These are phyloP conservation scores for Fusarium globosum DNA, from an alignment of 2,329 filamentous ascomycete genomes.

Conservation along the genomic window DNA sequence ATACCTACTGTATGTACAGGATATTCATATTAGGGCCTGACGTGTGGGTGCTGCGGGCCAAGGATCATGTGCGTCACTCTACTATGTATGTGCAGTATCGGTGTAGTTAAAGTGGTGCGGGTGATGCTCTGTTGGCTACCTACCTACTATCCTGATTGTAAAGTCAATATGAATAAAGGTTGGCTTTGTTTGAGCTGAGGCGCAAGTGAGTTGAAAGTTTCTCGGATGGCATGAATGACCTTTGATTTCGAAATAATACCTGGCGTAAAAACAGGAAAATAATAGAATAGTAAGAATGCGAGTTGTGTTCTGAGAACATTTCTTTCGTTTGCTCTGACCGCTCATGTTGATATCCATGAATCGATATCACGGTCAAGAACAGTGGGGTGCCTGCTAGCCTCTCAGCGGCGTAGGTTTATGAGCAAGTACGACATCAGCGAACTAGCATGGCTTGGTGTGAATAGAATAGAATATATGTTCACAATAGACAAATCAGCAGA, in stretches of 20 bases:
- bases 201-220: neutral
- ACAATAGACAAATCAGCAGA: neutral
- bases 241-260: neutral
- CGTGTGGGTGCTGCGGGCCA: conserved; percentile 44
- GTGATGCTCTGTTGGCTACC: conserved; percentile 13
- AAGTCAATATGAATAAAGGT: conserved; percentile 4
- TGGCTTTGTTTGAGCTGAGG: neutral
- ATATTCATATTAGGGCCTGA: conserved; percentile 45
- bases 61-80: conserved; percentile 38
- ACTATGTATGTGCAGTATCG: conserved; percentile 20
- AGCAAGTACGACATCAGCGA: conserved; percentile 15
- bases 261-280: neutral
- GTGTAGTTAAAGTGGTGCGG: conserved; percentile 36
- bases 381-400: conserved; percentile 24
- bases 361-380: conserved; percentile 13
- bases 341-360: conserved; percentile 17
- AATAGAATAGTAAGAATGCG: neutral
- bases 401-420: conserved; percentile 16
- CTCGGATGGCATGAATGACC: neutral
- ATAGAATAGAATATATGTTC: neutral
- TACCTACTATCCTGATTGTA: neutral
- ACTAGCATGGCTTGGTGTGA: neutral
- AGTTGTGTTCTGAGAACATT: neutral
- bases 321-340: conserved; percentile 18
- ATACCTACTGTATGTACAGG: conserved; percentile 33